phyloP scores from a whole-genome alignment of 352 stramenopile genomes.

The Phytopythium sindhum region DNA sequence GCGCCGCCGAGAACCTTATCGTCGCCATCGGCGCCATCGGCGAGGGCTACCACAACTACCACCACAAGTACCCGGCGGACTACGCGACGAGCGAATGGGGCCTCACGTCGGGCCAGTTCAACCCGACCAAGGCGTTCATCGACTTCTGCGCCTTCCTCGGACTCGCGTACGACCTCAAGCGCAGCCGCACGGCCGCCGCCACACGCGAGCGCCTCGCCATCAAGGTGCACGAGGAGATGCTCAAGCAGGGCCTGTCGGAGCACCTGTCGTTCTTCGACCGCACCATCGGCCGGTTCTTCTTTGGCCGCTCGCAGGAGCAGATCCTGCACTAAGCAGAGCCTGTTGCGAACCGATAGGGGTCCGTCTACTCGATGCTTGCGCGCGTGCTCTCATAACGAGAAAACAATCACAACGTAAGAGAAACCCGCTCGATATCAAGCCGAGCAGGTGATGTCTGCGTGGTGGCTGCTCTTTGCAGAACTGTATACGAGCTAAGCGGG shows the following conservation, averaged over 20 bases:
- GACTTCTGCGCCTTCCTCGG: constrained; percentile 91
- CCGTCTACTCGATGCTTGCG: background rate
- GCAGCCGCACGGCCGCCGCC: constrained; percentile 80
- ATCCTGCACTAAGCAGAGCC: constrained; percentile 49
- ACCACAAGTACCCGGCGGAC: constrained; percentile 99
- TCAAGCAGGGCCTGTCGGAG: constrained; percentile 46
- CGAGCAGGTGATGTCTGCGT: too few relatives aligned
- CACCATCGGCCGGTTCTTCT: constrained; percentile 66
- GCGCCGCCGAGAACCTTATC: constrained; percentile 95
- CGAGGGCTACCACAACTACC: constrained; percentile 99
- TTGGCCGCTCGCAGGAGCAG: constrained; percentile 75
- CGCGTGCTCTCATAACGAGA: too few relatives aligned
- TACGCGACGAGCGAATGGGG: constrained; percentile 98
- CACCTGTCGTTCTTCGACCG: constrained; percentile 58
- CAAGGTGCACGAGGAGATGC: constrained; percentile 51
- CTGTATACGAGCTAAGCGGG: background rate
- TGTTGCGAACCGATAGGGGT: background rate
- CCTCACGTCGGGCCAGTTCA: constrained; percentile 94
- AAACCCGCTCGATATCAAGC: too few relatives aligned
- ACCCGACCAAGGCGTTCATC: constrained; percentile 98
- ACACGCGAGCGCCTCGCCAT: constrained; percentile 70
- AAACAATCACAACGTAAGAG: too few relatives aligned
- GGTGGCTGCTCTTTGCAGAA: background rate
- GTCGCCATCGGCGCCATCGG: constrained; percentile 95
- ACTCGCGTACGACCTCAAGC: constrained; percentile 94